Evolutionary conservation across 75 land plant species (phyloP).

Genomic region (Ceratopteris richardii): DNA sequence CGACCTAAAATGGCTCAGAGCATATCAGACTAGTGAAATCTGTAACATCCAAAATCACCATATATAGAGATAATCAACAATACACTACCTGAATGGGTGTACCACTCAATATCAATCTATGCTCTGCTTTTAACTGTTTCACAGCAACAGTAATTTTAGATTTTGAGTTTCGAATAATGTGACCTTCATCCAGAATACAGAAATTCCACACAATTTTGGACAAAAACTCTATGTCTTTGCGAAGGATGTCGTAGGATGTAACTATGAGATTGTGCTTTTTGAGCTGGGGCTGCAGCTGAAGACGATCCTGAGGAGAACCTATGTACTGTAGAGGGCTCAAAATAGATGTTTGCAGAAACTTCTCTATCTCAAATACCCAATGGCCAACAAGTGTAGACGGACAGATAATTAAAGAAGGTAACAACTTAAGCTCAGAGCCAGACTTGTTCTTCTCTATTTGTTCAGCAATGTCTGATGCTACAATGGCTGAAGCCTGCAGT

Average conservation of each 20-base stretch:
- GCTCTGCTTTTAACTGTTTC: conserved; percentile 83
- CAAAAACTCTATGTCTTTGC: conserved; percentile 84
- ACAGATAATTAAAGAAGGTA: conserved; percentile 76
- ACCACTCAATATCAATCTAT: conserved; percentile 88
- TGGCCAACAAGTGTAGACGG: conserved; percentile 97
- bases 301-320: conserved; percentile 80
- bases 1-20: too few species aligned
- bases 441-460: conserved; percentile 17
- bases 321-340: conserved; percentile 74
- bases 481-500: conserved; percentile 91
- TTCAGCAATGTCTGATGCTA: conserved; percentile 88
- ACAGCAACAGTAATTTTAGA: conserved; percentile 89
- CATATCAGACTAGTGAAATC: too few species aligned
- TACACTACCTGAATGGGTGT: conserved; percentile 84
- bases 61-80: background rate
- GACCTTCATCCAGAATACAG: conserved; percentile 96
- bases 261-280: conserved; percentile 65
- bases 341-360: conserved; percentile 64
- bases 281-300: conserved; percentile 39
- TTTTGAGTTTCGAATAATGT: conserved; percentile 82
- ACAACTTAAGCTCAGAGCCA: conserved; percentile 16
- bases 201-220: conserved; percentile 71
- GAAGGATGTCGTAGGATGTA: conserved; percentile 89
- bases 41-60: too few species aligned
- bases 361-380: conserved; percentile 98